phyloP scores from a whole-genome alignment of 306 rosid genomes.

The Echinosophora koreensis region DNA sequence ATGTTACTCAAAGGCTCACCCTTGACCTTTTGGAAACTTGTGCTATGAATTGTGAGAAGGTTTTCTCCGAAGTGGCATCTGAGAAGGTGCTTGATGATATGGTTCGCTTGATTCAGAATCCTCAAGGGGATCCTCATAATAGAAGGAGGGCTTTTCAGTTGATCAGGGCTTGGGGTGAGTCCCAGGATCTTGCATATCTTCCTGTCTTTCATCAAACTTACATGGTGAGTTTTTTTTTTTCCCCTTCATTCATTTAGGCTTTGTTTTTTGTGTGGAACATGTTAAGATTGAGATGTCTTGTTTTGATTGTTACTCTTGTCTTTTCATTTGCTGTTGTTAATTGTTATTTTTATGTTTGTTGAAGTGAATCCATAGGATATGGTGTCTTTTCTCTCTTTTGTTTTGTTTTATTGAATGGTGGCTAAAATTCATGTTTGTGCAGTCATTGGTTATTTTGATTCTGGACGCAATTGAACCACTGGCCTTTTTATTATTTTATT shows the following conservation, averaged over 20 bases:
- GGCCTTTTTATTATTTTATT: background rate
- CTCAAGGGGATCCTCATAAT: slow-evolving; percentile 43
- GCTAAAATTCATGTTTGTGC: background rate
- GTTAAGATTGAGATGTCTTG: background rate
- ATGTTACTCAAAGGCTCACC: slow-evolving; percentile 60
- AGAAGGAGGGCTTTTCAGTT: slow-evolving; percentile 64
- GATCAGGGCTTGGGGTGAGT: slow-evolving; percentile 87
- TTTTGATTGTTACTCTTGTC: background rate
- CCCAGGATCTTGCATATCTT: slow-evolving; percentile 78
- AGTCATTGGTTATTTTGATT: background rate
- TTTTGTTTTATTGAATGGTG: background rate
- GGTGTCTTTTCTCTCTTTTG: background rate
- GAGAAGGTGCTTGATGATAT: slow-evolving; percentile 82
- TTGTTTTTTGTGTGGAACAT: background rate
- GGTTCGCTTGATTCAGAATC: slow-evolving; percentile 65
- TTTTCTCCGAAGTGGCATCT: slow-evolving; percentile 80
- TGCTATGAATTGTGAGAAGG: slow-evolving; percentile 83
- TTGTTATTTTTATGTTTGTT: background rate
- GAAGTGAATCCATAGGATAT: background rate
- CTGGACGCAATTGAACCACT: slow-evolving; percentile 7
- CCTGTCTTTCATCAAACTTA: slow-evolving; percentile 85
- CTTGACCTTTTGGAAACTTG: slow-evolving; percentile 78
- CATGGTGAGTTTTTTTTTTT: slow-evolving; percentile 50
- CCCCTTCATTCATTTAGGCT: no score
- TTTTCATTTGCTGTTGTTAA: background rate